Percentiles rank a stretch among this genome's conserved stretches.
Conservation (phyloP, 2,329 filamentous ascomycete genomes). For the Xylaria sp. region DNA sequence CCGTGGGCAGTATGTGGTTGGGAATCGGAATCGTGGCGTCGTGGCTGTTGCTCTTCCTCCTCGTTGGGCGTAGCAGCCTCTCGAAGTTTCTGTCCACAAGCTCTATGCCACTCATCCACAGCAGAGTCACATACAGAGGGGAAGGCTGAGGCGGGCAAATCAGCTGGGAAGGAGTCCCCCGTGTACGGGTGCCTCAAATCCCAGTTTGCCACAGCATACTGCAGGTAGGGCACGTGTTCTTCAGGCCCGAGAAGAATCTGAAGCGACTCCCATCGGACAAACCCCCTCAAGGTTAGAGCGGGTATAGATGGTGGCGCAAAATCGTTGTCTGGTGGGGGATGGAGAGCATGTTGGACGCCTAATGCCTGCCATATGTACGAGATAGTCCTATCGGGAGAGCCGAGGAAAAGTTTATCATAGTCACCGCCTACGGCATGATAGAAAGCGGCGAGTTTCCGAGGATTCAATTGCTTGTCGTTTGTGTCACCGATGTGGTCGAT, state of each 20-base stretch:
- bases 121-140: constrained; percentile 75
- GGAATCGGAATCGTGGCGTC: constrained; percentile 33
- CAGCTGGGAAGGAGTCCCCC: constrained; percentile 67
- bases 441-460: constrained; percentile 75
- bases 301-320: constrained; percentile 80
- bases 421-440: constrained; percentile 77
- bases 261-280: constrained; percentile 92
- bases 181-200: constrained; percentile 76
- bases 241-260: constrained; percentile 87
- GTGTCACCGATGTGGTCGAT: constrained; percentile 63
- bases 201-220: constrained; percentile 80
- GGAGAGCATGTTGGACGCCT: constrained; percentile 84
- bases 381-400: constrained; percentile 73
- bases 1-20: constrained; percentile 40
- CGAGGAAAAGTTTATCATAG: constrained; percentile 80
- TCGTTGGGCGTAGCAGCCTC: constrained; percentile 57
- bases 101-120: constrained; percentile 86
- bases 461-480: constrained; percentile 60
- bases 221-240: constrained; percentile 83
- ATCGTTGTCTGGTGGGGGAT: constrained; percentile 72
- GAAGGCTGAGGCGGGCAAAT: constrained; percentile 67
- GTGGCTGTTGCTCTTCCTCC: constrained; percentile 39
- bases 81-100: constrained; percentile 73
- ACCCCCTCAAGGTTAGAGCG: constrained; percentile 81
- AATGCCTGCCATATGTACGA: constrained; percentile 92